Base-by-base conservation (phyloP, 208 protist species). In the Leishmania arabica region DNA sequence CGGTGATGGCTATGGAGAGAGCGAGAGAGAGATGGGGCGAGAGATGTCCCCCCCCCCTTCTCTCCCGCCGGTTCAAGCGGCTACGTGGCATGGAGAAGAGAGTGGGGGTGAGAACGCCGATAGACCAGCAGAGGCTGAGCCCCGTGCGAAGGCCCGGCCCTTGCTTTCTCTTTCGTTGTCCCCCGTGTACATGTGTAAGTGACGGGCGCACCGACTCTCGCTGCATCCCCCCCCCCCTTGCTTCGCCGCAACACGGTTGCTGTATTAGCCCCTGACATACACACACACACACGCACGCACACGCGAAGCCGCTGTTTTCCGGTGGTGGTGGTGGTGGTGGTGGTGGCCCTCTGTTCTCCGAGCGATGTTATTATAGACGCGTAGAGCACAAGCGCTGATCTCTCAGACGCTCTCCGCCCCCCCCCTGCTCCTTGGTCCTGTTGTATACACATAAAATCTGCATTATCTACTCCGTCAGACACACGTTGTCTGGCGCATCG, bases 231-330 rank as follows among this genome's bases (percentile, higher is more conserved):
- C 40, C 42, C 19, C 24, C 1, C 34, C 21, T 54, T 51, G 24
- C 49, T n/a, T 65, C 15, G 11, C 19, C 19, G 56, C 31, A n/a
- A 51, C 47, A 78, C 34, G 4, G 34, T 2, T 69, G 64, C 37
- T 83, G 17, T 77, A 66, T 49, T 8, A 49, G 45, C 8, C 45
- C 47, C 31, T n/a, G 56, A 37, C 77, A 73, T 15, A 71, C 64
- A 72, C 21, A 56, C 34, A 56, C 34, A 11, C 34, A 72, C 37
- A 58, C 24, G 40, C n/a, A 40, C 11, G 62, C 13, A 27, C 11
- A 40, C 8, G 45, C 45, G 8, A 49, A 15, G 68, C n/a, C 3
- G 0, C 34, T 13, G 9, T 62, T n/a, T 62, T 9, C 24, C 27
- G 24, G 24, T n/a, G 56, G 15, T 19, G 51, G 51, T 54, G 24